Evolutionary conservation across 1,284 basidiomycete genomes (phyloP), one percentile per base, ranked within the genome.

Genomic region (Puccinia polysora): DNA sequence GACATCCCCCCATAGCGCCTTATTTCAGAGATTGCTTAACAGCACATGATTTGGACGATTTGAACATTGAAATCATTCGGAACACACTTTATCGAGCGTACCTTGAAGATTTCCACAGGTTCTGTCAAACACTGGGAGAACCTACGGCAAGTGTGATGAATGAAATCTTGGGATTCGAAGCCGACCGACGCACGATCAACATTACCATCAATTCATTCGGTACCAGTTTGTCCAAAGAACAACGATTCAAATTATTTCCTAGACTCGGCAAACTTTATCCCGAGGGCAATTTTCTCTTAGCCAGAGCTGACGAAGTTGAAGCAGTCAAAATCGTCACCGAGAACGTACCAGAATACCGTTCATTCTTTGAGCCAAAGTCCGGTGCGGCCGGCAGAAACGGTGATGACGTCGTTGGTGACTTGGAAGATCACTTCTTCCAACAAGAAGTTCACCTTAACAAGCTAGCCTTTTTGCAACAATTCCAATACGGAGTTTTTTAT

Each of bases 81-180:
- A 98, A 98, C 82, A 94, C 95, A n/a, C 89, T 99, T 56, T 98
- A 98, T 86, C 97, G 97, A 81, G 89, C 94, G 15, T 99, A 99
- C 82, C 88, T 99, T 73, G 95, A 97, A 81, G 96, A 99, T 81
- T 99, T 98, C 81, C 86, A 94, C 83, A 80, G 84, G 74, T 98
- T 90, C 82, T 89, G 88, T 79, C 81, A 85, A 65, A 86, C 87
- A 2, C 82, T 98, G 23, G 89, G 91, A 34, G 85, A 86, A 8
- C 89, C 93, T 0, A 97, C 94, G 1, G 84, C 86, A 20, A 91
- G 94, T 63, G 86, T 91, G 75, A 97, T 97, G 94, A 85, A 87
- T 73, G 84, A 84, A 49, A 90, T 97, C 76, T 87, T 99, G 67
- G 84, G 89, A 3, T 58, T 58, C n/a, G 56, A 58, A 25, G 56